Evolutionary conservation across 2,329 filamentous ascomycete genomes (phyloP), one percentile per base, ranked within the genome.

Genomic region (Fusarium secorum): DNA sequence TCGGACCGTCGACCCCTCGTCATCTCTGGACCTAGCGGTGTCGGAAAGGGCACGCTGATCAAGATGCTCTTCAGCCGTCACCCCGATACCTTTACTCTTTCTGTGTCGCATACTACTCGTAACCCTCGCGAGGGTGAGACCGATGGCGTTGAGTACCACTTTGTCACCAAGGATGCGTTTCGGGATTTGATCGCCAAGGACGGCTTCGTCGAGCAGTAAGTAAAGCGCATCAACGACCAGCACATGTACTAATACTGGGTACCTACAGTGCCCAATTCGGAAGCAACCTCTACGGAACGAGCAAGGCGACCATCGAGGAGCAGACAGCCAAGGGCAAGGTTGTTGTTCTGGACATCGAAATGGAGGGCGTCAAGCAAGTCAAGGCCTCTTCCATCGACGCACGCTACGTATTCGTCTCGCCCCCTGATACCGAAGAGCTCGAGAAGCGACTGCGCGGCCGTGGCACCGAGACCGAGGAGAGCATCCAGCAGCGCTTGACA

Each of bases 291-390:
- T 98, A 98, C 83, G 95, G 95, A 64, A 97, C 94, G 8, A 93
- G 89, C 78, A 90, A 93, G 77, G 85, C 87, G 80, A 93, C 93
- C 20, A 93, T 97, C 71, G 87, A 91, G 80, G 89, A 93, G 76
- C 90, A 95, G 79, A 88, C 87, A 6, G 87, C 89, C 71, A 88
- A 90, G 82, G 91, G 90, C 22, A 87, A 87, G 77, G 89, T 94
- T 44, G 95, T 95, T 66, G 90, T 98, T 44, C 84, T 98, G 73
- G 95, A 98, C 80, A 98, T 98, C 78, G 95, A 98, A 85, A 97
- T 98, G 93, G 94, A 97, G 76, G 95, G 95, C 64, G 94, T 98
- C 60, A 98, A 98, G 85, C 95, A 98, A 83, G 92, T 98, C 78
- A 94, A 94, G 81, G 87, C 87, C 65, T 93, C 91, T 48, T 86